Evolutionary conservation across 345 rosid genomes (phyloP), one percentile per base, ranked within the genome.

Genomic region (Zanthoxylum bungeanum): DNA sequence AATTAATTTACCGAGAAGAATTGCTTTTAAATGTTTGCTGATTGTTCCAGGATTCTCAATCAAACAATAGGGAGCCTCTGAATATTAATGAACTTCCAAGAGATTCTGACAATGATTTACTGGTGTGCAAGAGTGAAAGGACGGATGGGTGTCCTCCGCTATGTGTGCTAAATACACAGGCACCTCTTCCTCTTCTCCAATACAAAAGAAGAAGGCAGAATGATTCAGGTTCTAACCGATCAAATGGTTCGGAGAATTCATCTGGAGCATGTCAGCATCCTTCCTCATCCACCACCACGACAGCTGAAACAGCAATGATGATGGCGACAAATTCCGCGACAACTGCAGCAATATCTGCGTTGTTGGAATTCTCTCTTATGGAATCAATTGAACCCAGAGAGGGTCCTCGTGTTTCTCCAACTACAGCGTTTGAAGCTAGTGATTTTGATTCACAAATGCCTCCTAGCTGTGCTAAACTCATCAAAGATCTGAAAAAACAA

Each of bases 331-430:
- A 75, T 60, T 42, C 85, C 31, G 90, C 89, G 24, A 85, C 90
- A 46, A 84, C 88, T 4, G 85, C 85, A 0, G 90, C 93, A 30
- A 64, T 90, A 65, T 91, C 98, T 66, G 90, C 98, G 7, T 74
- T 94, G 72, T 72, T 94, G 71, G 97, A 91, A 75, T 89, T 91
- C 72, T 87, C 92, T n/a, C 85, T 89, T 12, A 83, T 85, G 92
- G 91, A 88, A 60, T 74, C 90, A 8, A 52, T 80, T 34, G 86
- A 84, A 55, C 75, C 68, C 7, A 84, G 78, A 79, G 85, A 82
- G 69, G 74, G 58, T 11, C 30, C 77, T 30, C 66, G 2, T 34
- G 56, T 50, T 71, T 78, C 79, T 64, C 61, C 77, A n/a, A 73
- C 81, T 2, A 31, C 81, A 1, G 42, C 70, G 14, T 47, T 73